A percentile compares a stretch with the other conserved stretches of the same genome.
Evolutionary conservation across 192 early-diverging fungal genomes (phyloP).

Genomic region (Hyaloraphidium curvatum): DNA sequence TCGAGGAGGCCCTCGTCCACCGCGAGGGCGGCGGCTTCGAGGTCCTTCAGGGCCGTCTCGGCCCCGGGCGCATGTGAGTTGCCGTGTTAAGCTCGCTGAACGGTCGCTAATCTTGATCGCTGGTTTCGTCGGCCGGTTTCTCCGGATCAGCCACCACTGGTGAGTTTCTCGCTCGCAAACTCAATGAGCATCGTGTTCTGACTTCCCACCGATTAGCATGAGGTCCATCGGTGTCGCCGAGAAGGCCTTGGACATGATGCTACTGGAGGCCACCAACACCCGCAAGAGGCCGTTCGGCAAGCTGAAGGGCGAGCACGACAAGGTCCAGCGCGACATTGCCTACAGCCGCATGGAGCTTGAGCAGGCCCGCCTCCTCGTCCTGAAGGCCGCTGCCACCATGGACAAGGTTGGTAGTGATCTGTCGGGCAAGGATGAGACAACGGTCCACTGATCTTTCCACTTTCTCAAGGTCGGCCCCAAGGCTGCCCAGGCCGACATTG

Average conservation of each 20-base stretch:
- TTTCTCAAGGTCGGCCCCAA: neutral
- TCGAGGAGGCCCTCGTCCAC: slow-evolving; percentile 57
- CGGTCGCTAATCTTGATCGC: too few relatives aligned
- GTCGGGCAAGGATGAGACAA: neutral
- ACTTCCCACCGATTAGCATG: too few relatives aligned
- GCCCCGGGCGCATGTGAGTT: slow-evolving; percentile 46
- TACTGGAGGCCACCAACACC: slow-evolving; percentile 12
- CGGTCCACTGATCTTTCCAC: too few relatives aligned
- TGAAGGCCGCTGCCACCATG: slow-evolving; percentile 76
- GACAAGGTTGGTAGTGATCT: slow-evolving; percentile 30
- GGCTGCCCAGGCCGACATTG: neutral
- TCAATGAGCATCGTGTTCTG: too few relatives aligned
- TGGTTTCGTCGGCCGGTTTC: too few relatives aligned
- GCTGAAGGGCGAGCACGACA: slow-evolving; percentile 65
- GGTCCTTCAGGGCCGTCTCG: slow-evolving; percentile 88
- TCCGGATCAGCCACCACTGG: too few relatives aligned
- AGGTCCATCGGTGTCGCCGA: too few relatives aligned
- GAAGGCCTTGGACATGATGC: neutral
- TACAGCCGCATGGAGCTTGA: slow-evolving; percentile 79
- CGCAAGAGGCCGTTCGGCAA: slow-evolving; percentile 80
- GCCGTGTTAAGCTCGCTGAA: too few relatives aligned
- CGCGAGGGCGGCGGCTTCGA: slow-evolving; percentile 95
- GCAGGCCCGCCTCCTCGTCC: slow-evolving; percentile 70
- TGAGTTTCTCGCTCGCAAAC: too few relatives aligned
- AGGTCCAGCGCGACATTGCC: slow-evolving; percentile 62